Evolutionary conservation across 2,329 filamentous ascomycete species (phyloP).

Genomic region (Chalaropsis thielavioides): DNA sequence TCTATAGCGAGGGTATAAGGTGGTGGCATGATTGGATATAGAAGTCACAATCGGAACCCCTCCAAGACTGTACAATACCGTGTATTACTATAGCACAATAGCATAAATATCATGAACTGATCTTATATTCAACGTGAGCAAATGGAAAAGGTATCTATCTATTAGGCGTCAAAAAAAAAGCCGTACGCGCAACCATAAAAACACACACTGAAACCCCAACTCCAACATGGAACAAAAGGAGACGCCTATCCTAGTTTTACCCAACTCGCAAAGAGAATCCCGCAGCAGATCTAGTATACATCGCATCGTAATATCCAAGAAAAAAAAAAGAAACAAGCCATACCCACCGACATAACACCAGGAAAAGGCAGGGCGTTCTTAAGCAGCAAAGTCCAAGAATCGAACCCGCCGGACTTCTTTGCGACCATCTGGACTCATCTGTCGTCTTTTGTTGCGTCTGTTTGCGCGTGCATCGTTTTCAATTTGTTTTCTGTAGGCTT

Average conservation of each 20-base stretch:
- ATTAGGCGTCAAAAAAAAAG: background rate
- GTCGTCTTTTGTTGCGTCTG: constrained; percentile 16
- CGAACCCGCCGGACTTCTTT: constrained; percentile 12
- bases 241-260: background rate
- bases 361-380: background rate
- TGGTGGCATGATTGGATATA: constrained; percentile 1
- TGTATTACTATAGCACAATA: constrained; percentile 19
- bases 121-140: background rate
- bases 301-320: background rate
- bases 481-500: constrained; percentile 46
- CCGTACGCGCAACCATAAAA: background rate
- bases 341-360: background rate
- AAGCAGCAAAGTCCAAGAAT: constrained; percentile 9
- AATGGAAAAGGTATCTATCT: background rate
- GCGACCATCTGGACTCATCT: background rate
- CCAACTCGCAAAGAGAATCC: background rate
- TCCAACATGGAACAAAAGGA: background rate
- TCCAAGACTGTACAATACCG: constrained; percentile 9
- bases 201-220: background rate
- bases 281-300: background rate
- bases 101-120: background rate
- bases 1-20: background rate
- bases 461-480: constrained; percentile 43
- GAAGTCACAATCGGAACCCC: background rate
- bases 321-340: background rate